Conservation (phyloP, 148 eudicot genomes). For the Dianthus caryophyllus region DNA sequence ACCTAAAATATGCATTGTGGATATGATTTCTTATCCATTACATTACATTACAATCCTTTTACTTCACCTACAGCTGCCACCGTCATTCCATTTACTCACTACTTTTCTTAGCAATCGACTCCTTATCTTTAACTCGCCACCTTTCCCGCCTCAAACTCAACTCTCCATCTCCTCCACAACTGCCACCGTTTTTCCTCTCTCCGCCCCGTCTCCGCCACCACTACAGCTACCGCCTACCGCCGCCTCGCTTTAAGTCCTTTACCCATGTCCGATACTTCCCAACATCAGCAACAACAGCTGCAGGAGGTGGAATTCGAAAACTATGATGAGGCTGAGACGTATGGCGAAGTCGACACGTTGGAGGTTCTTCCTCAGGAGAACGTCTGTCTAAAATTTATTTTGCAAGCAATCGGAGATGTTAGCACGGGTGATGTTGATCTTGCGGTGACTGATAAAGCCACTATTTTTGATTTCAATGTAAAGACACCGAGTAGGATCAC, state of each 20-base stretch:
- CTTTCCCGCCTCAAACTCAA: constrained; percentile 52
- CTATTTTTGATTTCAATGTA: too few relatives aligned
- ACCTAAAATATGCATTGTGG: too few relatives aligned
- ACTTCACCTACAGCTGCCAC: not conserved
- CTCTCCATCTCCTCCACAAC: constrained; percentile 7
- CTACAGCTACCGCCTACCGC: too few relatives aligned
- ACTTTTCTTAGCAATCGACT: constrained; percentile 33
- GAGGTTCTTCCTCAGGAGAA: too few relatives aligned
- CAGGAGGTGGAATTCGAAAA: constrained; percentile 17
- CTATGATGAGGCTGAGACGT: constrained; percentile 63
- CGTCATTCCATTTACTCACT: not conserved
- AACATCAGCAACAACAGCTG: constrained; percentile 6
- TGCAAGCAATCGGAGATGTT: too few relatives aligned
- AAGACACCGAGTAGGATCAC: too few relatives aligned
- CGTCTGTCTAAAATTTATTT: too few relatives aligned
- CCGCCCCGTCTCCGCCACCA: constrained; percentile 13
- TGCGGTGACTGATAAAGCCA: too few relatives aligned
- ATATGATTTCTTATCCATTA: constrained; percentile 46
- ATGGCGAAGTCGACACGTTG: constrained; percentile 87
- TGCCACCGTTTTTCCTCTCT: too few relatives aligned
- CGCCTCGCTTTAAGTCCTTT: constrained; percentile 29
- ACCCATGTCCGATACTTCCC: constrained; percentile 23
- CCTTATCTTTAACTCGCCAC: constrained; percentile 48
- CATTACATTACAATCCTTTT: too few relatives aligned
- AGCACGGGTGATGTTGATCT: too few relatives aligned